These are phyloP conservation scores for Fomes fomentarius DNA, from an alignment of 1,284 basidiomycete species.

Conservation along the genomic window DNA sequence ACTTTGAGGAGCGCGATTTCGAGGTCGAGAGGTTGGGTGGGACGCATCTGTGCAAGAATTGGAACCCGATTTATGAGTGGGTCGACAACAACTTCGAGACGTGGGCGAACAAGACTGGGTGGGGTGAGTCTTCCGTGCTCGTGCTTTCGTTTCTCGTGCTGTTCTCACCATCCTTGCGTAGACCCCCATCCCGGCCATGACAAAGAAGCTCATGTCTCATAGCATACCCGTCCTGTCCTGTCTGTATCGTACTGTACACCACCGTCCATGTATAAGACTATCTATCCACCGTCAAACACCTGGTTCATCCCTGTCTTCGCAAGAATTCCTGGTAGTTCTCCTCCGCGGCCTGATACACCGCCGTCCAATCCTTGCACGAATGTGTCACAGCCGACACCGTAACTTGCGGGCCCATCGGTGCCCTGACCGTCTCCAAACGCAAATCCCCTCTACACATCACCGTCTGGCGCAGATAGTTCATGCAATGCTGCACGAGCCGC, in stretches of 20 bases:
- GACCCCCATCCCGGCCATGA: too few relatives aligned
- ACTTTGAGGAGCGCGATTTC: conserved; percentile 43
- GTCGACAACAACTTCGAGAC: conserved; percentile 10
- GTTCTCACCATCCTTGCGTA: too few relatives aligned
- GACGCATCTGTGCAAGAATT: conserved; percentile 51
- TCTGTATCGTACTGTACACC: too few relatives aligned
- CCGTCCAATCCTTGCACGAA: neutral
- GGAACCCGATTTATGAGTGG: conserved; percentile 42
- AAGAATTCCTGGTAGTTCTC: neutral
- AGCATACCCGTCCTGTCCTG: too few relatives aligned
- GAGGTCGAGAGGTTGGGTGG: conserved; percentile 39
- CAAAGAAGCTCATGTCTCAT: too few relatives aligned
- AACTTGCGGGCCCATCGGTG: neutral
- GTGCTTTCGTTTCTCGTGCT: too few relatives aligned
- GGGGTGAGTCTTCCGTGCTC: neutral
- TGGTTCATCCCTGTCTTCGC: too few relatives aligned
- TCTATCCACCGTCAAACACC: too few relatives aligned
- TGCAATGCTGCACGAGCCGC: neutral
- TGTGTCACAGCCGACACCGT: too few relatives aligned
- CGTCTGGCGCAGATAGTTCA: neutral
- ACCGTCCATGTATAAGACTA: too few relatives aligned
- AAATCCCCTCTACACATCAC: neutral
- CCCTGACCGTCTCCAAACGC: neutral
- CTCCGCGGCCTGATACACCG: neutral
- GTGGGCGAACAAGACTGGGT: neutral